Evolutionary conservation across 2,329 filamentous ascomycete species (phyloP).

Genomic region (Ophiostoma sp.): DNA sequence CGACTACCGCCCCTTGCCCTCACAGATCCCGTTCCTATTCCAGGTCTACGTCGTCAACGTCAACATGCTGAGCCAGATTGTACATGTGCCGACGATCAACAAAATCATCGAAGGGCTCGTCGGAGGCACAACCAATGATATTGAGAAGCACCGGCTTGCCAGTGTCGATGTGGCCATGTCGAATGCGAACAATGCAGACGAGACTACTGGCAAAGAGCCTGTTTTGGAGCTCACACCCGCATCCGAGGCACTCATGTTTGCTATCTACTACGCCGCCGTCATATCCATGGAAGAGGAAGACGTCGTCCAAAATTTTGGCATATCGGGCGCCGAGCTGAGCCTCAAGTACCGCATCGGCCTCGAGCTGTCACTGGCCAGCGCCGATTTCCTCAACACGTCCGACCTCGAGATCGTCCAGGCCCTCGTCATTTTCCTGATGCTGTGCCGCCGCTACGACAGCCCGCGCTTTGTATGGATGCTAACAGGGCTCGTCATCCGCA

Average conservation of each 20-base stretch:
- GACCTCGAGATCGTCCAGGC: constrained; percentile 55
- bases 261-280: constrained; percentile 52
- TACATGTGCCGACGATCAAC: constrained; percentile 43
- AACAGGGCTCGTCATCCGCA: constrained; percentile 52
- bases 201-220: background rate
- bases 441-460: constrained; percentile 44
- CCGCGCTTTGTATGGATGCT: constrained; percentile 56
- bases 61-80: constrained; percentile 40
- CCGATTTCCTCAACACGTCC: constrained; percentile 52
- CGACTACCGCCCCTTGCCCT: constrained; percentile 47
- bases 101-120: constrained; percentile 33
- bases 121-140: background rate
- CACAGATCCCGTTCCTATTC: constrained; percentile 49
- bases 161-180: background rate
- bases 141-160: background rate
- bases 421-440: constrained; percentile 49
- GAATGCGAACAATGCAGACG: background rate
- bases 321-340: constrained; percentile 41
- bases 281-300: constrained; percentile 54
- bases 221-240: constrained; percentile 34
- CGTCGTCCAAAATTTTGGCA: constrained; percentile 41
- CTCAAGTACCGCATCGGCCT: constrained; percentile 48
- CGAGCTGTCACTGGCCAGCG: constrained; percentile 53
- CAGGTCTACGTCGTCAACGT: constrained; percentile 47
- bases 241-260: constrained; percentile 50